phyloP scores from a whole-genome alignment of 1,139 yeast genomes.

The Maudiozyma humilis region DNA sequence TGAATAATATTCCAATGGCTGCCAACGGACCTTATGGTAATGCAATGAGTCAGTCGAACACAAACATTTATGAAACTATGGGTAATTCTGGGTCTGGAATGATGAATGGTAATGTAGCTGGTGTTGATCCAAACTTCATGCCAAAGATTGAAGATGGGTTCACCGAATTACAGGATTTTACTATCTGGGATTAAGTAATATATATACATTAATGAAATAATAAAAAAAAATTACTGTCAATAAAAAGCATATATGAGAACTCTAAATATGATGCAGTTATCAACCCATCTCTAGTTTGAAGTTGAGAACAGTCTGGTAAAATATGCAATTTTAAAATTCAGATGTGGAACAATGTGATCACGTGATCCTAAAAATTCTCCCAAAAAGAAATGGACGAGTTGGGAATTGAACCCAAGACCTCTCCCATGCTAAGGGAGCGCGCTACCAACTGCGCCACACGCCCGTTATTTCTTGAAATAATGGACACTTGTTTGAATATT shows the following conservation, averaged over 20 bases:
- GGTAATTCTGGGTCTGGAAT: slow-evolving; percentile 2
- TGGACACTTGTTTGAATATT: too few species aligned
- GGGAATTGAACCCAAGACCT: slow-evolving; percentile 12
- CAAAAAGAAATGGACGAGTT: slow-evolving; percentile 10
- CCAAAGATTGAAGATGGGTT: slow-evolving; percentile 14
- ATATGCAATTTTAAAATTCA: too few species aligned
- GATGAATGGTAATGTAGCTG: neutral
- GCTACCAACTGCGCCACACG: too few species aligned
- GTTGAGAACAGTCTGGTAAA: neutral
- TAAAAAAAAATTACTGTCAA: neutral
- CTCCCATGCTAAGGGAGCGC: too few species aligned
- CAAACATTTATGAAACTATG: slow-evolving; percentile 1
- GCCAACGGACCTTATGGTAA: neutral
- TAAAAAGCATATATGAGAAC: too few species aligned
- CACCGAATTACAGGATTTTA: slow-evolving; percentile 14
- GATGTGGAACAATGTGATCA: too few species aligned
- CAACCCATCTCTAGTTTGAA: neutral
- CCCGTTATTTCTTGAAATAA: slow-evolving; percentile 10
- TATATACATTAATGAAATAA: neutral
- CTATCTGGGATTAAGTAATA: slow-evolving; percentile 12
- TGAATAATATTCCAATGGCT: neutral
- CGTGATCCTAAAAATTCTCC: too few species aligned
- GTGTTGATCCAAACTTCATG: slow-evolving; percentile 7
- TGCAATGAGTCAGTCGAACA: neutral
- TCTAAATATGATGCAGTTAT: too few species aligned